phyloP scores from a whole-genome alignment of 2,329 filamentous ascomycete genomes.

The Verticillium longisporum region DNA sequence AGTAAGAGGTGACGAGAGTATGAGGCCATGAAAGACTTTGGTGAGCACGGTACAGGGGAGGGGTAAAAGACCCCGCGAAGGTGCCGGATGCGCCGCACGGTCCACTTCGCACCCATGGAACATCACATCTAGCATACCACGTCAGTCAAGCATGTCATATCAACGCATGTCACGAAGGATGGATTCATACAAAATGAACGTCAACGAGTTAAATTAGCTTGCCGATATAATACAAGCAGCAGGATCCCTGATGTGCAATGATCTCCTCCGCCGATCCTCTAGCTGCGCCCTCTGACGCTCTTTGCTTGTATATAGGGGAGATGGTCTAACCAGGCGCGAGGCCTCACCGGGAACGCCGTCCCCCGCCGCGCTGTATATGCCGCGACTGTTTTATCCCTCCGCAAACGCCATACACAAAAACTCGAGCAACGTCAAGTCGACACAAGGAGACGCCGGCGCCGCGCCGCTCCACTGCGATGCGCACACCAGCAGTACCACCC shows the following conservation, averaged over 20 bases:
- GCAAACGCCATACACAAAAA: constrained; percentile 1
- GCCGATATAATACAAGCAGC: constrained; percentile 13
- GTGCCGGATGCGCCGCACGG: background rate
- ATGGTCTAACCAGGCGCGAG: constrained; percentile 9
- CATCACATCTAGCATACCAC: background rate
- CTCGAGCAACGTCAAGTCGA: background rate
- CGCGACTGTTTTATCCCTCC: constrained; percentile 1
- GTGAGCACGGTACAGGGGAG: background rate
- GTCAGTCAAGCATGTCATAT: no score
- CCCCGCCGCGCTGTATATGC: background rate
- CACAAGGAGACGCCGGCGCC: background rate
- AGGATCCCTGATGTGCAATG: constrained; percentile 9
- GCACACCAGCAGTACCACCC: constrained; percentile 3
- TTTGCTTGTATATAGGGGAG: constrained; percentile 13
- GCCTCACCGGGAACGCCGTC: constrained; percentile 9
- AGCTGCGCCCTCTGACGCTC: constrained; percentile 7
- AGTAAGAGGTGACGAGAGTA: background rate
- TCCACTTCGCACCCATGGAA: background rate
- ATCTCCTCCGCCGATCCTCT: constrained; percentile 9
- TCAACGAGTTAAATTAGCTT: constrained; percentile 1
- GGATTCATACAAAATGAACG: background rate
- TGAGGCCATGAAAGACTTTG: background rate
- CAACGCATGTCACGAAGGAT: no score
- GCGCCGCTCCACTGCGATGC: background rate
- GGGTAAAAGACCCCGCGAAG: background rate